A percentile compares a stretch with the other conserved stretches of the same genome.
Evolutionary conservation across 345 rosid species (phyloP).

Genomic region (Eucalyptus coolabah): DNA sequence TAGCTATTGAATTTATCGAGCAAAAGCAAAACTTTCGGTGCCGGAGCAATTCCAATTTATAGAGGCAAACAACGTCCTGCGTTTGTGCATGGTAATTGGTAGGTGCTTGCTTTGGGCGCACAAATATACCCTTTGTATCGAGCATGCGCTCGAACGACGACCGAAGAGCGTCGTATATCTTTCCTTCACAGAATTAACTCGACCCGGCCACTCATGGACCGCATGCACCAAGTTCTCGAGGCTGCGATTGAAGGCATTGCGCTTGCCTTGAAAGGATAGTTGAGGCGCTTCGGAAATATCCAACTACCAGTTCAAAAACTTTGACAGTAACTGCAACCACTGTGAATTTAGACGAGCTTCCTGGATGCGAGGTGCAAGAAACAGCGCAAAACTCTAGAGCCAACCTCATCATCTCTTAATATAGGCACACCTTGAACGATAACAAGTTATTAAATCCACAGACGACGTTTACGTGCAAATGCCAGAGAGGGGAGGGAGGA

Average conservation of each 20-base stretch:
- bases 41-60: neutral
- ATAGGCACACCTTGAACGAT: rapidly evolving
- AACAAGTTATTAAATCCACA: neutral
- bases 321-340: neutral
- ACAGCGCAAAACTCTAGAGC: neutral
- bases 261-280: neutral
- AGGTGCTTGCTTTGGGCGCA: neutral
- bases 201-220: neutral
- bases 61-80: neutral
- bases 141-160: neutral
- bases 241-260: neutral
- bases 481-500: neutral
- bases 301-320: neutral
- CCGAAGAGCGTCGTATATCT: neutral
- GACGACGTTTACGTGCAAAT: neutral
- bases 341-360: neutral
- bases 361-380: neutral
- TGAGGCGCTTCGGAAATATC: neutral
- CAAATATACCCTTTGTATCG: neutral
- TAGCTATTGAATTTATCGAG: neutral
- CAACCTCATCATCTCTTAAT: neutral
- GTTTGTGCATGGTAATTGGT: neutral
- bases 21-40: neutral
- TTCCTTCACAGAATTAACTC: neutral
- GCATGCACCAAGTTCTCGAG: neutral